Conservation (phyloP, 192 early-diverging fungal species). For the Coemansia sp. region DNA sequence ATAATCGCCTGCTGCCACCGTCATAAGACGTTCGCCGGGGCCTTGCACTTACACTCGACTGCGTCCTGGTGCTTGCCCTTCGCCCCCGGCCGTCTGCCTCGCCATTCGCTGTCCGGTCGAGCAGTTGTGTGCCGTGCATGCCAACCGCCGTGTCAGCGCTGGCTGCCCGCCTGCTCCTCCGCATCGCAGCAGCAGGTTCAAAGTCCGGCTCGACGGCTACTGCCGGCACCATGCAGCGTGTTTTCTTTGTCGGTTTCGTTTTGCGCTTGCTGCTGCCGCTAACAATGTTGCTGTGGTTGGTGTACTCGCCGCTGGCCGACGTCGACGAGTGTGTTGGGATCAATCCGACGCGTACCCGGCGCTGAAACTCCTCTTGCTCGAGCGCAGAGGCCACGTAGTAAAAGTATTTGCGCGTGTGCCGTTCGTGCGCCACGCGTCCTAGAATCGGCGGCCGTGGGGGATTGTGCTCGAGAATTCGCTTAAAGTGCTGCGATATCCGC, state of each 20-base stretch:
- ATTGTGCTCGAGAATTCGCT: conserved; percentile 71
- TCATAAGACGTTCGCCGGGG: conserved; percentile 46
- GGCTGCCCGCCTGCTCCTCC: conserved; percentile 28
- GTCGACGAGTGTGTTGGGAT: conserved; percentile 29
- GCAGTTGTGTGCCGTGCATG: neutral
- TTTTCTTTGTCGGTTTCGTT: conserved; percentile 25
- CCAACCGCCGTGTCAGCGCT: conserved; percentile 24
- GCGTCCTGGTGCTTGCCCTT: neutral
- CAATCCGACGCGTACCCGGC: conserved; percentile 34
- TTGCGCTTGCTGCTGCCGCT: conserved; percentile 8
- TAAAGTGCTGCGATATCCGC: conserved; percentile 86
- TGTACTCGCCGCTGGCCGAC: conserved; percentile 4
- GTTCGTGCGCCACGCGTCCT: conserved; percentile 66
- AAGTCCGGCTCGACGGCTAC: conserved; percentile 44
- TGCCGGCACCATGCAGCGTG: conserved; percentile 45
- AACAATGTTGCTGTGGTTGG: neutral
- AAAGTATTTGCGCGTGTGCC: conserved; percentile 69
- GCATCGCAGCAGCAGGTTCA: conserved; percentile 10
- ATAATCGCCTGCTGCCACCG: conserved; percentile 9
- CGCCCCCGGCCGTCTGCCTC: conserved; percentile 1
- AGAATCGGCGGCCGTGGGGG: conserved; percentile 71
- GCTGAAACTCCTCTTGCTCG: conserved; percentile 46
- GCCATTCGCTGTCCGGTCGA: neutral
- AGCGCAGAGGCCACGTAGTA: conserved; percentile 66
- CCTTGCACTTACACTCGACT: neutral